These are phyloP conservation scores for Tetracladium marchalianum DNA, from an alignment of 495 filamentous ascomycete genomes.

Conservation along the genomic window DNA sequence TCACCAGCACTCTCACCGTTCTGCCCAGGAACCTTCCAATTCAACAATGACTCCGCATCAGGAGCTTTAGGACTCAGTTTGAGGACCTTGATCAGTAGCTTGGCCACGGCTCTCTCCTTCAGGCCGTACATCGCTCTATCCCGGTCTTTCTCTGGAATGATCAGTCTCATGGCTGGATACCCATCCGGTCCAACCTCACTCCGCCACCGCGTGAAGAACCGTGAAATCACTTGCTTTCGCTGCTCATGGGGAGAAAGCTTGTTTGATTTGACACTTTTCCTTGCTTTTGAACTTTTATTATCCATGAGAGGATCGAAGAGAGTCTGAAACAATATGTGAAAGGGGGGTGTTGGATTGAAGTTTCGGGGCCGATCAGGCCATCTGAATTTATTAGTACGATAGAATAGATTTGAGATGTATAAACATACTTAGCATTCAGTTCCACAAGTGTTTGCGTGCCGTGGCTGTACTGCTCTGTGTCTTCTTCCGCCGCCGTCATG, in stretches of 20 bases:
- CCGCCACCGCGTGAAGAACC: conserved; percentile 84
- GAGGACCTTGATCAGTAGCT: conserved; percentile 79
- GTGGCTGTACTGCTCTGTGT: conserved; percentile 36
- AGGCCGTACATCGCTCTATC: conserved; percentile 91
- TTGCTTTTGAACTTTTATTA: conserved; percentile 60
- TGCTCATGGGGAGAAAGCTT: conserved; percentile 66
- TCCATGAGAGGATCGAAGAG: conserved; percentile 85
- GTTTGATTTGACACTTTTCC: conserved; percentile 45
- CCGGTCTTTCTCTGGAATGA: conserved; percentile 88
- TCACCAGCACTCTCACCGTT: conserved; percentile 64
- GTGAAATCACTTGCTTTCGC: conserved; percentile 75
- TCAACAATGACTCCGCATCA: conserved; percentile 73
- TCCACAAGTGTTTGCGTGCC: conserved; percentile 37
- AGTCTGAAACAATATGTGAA: conserved; percentile 63
- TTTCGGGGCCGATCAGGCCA: conserved; percentile 84
- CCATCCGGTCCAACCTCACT: conserved; percentile 83
- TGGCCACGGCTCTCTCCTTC: conserved; percentile 86
- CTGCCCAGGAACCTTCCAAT: conserved; percentile 86
- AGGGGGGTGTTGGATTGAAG: conserved; percentile 66
- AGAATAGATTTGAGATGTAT: background rate
- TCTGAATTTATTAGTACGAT: conserved; percentile 25
- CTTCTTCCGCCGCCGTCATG: conserved; percentile 25
- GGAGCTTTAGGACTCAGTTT: conserved; percentile 88
- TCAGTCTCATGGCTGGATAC: conserved; percentile 85
- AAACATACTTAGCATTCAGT: conserved; percentile 53